Evolutionary conservation across 2,329 filamentous ascomycete species (phyloP), one percentile per base, ranked within the genome.

Genomic region (Colletotrichum coccodes): DNA sequence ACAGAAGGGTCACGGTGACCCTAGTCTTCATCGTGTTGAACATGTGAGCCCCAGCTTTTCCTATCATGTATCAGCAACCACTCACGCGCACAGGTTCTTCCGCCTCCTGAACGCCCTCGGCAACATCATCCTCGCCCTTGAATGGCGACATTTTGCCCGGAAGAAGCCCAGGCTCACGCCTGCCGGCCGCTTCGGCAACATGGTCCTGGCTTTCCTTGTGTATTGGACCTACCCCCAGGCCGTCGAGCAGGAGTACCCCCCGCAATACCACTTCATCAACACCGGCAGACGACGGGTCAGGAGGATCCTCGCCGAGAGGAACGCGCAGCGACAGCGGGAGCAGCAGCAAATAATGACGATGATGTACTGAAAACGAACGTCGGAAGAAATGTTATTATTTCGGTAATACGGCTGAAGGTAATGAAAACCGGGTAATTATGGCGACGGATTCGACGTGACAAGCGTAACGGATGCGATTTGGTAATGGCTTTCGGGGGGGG

Each of bases 161-260:
- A 75, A 79, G 59, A 74, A 76, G 38, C 79, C 80, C 42, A 34
- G 58, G 38, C 40, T 61, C 18, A 42, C n/a, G 47, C 44, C 57
- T 26, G 18, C 65, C 36, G 36, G 60, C 40, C 56, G 47, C 9
- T 52, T 68, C 21, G 52, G 76, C 38, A 78, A 77, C 66, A 75
- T 73, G 42, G 47, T 76, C 4, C 68, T 77, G 36, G 73, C 78
- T 0, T 73, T 75, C 1, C 64, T 82, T 30, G 77, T 82, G n/a
- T 78, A 81, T 53, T 83, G 80, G 79, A 82, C 80, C 6, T 82
- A 83, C 38, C 81, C 82, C 8, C 79, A 79, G 47, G 78, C 75
- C 23, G 73, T 82, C 5, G 79, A 82, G 65, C 80, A 82, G 63
- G 76, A 75, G 32, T 82, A 80, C 46, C 78, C 79, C 36, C 47